Evolutionary conservation across 257 asterid genomes (phyloP).

Genomic region (Solanum medicagineum): DNA sequence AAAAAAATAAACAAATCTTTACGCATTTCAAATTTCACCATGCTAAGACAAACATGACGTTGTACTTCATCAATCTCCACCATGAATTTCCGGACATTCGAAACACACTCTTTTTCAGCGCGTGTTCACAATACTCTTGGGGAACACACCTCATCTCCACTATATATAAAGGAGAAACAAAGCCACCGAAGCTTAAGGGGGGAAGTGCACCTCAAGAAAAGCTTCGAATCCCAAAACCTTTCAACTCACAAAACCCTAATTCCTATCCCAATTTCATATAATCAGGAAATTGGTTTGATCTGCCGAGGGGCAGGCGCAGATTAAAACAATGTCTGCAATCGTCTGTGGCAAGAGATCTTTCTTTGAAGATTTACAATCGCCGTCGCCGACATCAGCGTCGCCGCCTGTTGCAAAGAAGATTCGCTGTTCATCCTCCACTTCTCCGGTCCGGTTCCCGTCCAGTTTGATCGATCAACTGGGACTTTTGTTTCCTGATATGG

Average conservation of each 20-base stretch:
- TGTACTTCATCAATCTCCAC: neutral
- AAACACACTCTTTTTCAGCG: neutral
- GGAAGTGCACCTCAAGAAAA: neutral
- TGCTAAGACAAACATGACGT: neutral
- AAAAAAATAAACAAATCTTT: neutral
- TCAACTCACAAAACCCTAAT: neutral
- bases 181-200: neutral
- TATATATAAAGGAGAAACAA: neutral
- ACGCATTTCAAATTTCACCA: neutral
- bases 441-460: conserved; percentile 39
- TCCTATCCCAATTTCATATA: neutral
- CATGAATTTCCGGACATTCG: neutral
- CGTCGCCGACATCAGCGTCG: conserved; percentile 46
- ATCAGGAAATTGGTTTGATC: neutral
- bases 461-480: conserved; percentile 37
- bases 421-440: conserved; percentile 31
- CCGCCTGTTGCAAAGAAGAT: conserved; percentile 58
- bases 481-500: conserved; percentile 51
- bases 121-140: neutral
- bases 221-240: neutral
- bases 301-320: neutral
- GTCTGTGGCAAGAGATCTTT: conserved; percentile 85
- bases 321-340: conserved; percentile 56
- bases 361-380: conserved; percentile 56
- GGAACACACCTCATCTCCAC: neutral